These are phyloP conservation scores for Fusarium tupiense DNA, from an alignment of 2,329 filamentous ascomycete genomes.

Conservation along the genomic window DNA sequence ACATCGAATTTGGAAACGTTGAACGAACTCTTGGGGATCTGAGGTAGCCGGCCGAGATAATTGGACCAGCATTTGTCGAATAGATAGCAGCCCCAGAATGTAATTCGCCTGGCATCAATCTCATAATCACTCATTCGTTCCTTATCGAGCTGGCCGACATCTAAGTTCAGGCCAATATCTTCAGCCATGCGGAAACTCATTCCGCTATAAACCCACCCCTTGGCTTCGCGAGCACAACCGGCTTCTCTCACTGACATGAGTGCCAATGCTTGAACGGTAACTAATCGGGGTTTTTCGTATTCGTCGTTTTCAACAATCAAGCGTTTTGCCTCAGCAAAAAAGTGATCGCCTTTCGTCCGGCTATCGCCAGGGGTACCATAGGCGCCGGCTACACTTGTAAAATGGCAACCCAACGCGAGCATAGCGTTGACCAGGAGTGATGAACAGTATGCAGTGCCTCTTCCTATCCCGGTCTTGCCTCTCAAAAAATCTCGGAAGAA, in stretches of 20 bases:
- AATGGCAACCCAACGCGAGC: constrained; percentile 92
- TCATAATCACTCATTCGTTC: constrained; percentile 78
- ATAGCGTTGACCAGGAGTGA: constrained; percentile 92
- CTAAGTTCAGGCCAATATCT: constrained; percentile 90
- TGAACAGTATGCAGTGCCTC: constrained; percentile 81
- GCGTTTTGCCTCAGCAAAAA: constrained; percentile 92
- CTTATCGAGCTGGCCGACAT: constrained; percentile 73
- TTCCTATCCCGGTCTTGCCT: constrained; percentile 69
- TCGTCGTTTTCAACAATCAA: constrained; percentile 91
- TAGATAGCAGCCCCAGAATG: constrained; percentile 98
- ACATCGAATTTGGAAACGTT: constrained; percentile 91
- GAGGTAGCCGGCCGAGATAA: constrained; percentile 90
- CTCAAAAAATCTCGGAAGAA: constrained; percentile 87
- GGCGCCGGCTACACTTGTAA: constrained; percentile 80
- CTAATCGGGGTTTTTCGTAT: constrained; percentile 86
- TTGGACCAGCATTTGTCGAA: constrained; percentile 99
- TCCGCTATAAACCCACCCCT: constrained; percentile 97
- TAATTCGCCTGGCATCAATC: constrained; percentile 87
- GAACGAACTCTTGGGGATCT: constrained; percentile 81
- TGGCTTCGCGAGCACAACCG: constrained; percentile 91
- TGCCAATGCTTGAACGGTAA: constrained; percentile 91
- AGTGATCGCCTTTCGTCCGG: constrained; percentile 91
- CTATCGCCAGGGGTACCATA: constrained; percentile 77
- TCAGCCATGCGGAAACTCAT: constrained; percentile 99
- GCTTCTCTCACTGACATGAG: constrained; percentile 97